A percentile compares a stretch with the other conserved stretches of the same genome.
Evolutionary conservation across 2,329 filamentous ascomycete genomes (phyloP).

Genomic region (Beauveria scarabaeidicola): DNA sequence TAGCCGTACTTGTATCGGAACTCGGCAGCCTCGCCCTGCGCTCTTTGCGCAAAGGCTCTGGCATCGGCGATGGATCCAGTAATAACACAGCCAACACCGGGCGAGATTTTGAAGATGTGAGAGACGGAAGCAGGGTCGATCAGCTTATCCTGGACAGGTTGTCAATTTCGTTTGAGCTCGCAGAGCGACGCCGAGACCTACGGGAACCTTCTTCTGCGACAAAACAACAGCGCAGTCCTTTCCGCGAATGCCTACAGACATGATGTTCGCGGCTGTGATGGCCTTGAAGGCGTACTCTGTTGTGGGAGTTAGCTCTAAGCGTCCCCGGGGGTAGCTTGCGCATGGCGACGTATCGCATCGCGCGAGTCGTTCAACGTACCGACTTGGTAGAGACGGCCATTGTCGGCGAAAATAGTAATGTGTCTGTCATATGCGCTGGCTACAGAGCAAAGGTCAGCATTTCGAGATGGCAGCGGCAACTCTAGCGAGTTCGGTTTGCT

Average conservation of each 20-base stretch:
- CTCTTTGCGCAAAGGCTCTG: constrained; percentile 82
- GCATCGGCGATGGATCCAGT: constrained; percentile 98
- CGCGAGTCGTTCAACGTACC: constrained; percentile 52
- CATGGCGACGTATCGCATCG: background rate
- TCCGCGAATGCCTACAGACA: constrained; percentile 88
- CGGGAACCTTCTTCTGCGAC: constrained; percentile 98
- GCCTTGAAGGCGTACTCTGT: constrained; percentile 99
- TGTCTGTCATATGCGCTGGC: constrained; percentile 89
- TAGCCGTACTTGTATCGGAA: constrained; percentile 99
- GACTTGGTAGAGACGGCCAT: constrained; percentile 98
- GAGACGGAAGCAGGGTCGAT: constrained; percentile 96
- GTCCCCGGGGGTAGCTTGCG: constrained; percentile 12
- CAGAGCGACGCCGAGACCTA: constrained; percentile 41
- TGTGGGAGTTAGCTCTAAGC: constrained; percentile 1
- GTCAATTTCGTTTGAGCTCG: constrained; percentile 3
- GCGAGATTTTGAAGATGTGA: constrained; percentile 94
- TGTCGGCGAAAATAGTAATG: constrained; percentile 99
- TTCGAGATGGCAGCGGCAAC: constrained; percentile 19
- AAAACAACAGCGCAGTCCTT: constrained; percentile 96
- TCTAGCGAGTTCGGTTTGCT: constrained; percentile 11
- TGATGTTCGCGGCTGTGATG: constrained; percentile 98
- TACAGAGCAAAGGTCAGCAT: constrained; percentile 18
- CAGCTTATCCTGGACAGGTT: constrained; percentile 72
- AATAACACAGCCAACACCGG: constrained; percentile 95
- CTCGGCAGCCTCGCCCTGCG: constrained; percentile 90